Percentiles rank a stretch among this genome's conserved stretches.
Conservation (phyloP, 208 protist genomes). For the Crithidia bombi region DNA sequence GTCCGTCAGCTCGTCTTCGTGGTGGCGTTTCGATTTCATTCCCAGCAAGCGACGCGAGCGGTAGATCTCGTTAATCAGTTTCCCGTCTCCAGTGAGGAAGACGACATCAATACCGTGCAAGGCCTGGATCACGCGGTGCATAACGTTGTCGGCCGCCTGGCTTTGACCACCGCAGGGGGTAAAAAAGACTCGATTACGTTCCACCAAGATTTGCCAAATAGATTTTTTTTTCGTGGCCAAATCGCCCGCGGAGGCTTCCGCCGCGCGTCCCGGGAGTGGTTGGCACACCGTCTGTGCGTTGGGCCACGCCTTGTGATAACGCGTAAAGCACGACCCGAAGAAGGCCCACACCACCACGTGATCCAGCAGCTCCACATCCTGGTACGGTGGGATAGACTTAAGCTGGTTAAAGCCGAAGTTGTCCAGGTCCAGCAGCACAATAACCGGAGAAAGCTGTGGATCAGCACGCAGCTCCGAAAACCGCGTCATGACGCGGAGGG, state of each 20-base stretch:
- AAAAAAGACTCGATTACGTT: conserved; percentile 36
- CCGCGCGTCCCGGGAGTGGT: conserved; percentile 9
- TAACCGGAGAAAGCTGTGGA: conserved; percentile 24
- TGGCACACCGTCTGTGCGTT: conserved; percentile 57
- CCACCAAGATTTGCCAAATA: conserved; percentile 27
- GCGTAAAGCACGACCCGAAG: conserved; percentile 89
- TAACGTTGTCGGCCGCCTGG: conserved; percentile 80
- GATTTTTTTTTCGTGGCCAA: conserved; percentile 7
- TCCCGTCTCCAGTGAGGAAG: conserved; percentile 58
- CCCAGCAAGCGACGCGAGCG: conserved; percentile 39
- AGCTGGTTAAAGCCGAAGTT: conserved; percentile 92
- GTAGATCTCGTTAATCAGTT: conserved; percentile 47
- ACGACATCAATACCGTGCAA: conserved; percentile 54
- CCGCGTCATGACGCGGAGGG: conserved; percentile 49
- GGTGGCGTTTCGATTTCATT: conserved; percentile 57
- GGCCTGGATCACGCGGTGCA: conserved; percentile 54
- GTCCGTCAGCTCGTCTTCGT: conserved; percentile 33
- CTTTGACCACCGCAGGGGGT: conserved; percentile 76
- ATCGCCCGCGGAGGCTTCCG: background rate
- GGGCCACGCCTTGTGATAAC: conserved; percentile 69
- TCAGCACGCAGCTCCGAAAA: conserved; percentile 25
- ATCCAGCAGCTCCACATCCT: conserved; percentile 39
- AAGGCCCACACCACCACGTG: conserved; percentile 84
- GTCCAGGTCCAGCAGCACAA: conserved; percentile 87
- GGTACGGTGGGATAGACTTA: conserved; percentile 55